These are phyloP conservation scores for Thelonectria olida DNA, from an alignment of 2,329 filamentous ascomycete species.

Conservation along the genomic window DNA sequence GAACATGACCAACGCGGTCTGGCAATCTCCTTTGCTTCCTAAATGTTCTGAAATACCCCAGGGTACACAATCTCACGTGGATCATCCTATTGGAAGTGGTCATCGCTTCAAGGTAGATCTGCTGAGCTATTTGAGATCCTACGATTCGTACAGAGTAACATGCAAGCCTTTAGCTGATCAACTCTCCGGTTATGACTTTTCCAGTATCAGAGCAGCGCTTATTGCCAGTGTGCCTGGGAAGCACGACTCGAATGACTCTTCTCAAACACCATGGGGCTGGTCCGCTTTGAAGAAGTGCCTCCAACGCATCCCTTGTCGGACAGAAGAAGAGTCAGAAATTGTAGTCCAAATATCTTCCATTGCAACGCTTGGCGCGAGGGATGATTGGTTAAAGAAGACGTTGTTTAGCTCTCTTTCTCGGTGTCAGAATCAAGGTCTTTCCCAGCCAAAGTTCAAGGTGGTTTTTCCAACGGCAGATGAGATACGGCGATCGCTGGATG, in stretches of 20 bases:
- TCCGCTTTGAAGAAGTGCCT: slow-evolving; percentile 70
- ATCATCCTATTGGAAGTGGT: slow-evolving; percentile 63
- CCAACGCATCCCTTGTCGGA: slow-evolving; percentile 56
- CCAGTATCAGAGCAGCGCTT: slow-evolving; percentile 72
- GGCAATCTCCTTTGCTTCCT: slow-evolving; percentile 78
- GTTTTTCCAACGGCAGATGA: slow-evolving; percentile 85
- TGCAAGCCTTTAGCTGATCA: slow-evolving; percentile 65
- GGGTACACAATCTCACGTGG: background rate
- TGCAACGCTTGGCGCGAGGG: slow-evolving; percentile 76
- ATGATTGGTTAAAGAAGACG: slow-evolving; percentile 76
- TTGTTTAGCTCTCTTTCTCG: slow-evolving; percentile 62
- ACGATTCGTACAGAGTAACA: slow-evolving; percentile 66
- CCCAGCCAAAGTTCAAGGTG: slow-evolving; percentile 67
- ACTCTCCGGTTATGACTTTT: slow-evolving; percentile 74
- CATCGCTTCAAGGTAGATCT: slow-evolving; percentile 79
- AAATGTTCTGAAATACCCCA: slow-evolving; percentile 39
- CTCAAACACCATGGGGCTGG: slow-evolving; percentile 80
- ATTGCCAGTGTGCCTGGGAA: slow-evolving; percentile 82
- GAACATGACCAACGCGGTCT: slow-evolving; percentile 87
- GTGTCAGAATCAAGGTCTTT: slow-evolving; percentile 36
- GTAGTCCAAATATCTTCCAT: slow-evolving; percentile 81
- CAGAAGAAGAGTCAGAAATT: slow-evolving; percentile 55
- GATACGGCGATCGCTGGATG: slow-evolving; percentile 78
- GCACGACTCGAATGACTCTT: slow-evolving; percentile 59
- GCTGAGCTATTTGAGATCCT: slow-evolving; percentile 75